Conservation (phyloP, 208 protist species). For the Wallacemonas sp. region DNA sequence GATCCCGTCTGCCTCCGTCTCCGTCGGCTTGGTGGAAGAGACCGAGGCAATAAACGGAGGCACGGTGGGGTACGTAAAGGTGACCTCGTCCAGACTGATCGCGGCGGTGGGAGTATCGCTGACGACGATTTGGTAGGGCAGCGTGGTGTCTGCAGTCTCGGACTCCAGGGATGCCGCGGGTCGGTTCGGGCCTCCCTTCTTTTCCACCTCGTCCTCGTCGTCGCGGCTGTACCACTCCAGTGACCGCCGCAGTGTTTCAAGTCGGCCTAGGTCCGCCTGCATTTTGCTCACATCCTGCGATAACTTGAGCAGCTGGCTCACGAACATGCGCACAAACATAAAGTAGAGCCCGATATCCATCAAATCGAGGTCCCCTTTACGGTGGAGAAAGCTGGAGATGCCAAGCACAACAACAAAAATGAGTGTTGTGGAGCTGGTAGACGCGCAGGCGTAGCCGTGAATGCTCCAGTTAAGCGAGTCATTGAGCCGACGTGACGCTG, state of each 20-base stretch:
- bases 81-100: constrained; percentile 40
- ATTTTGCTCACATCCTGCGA: constrained; percentile 32
- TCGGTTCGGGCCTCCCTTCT: not conserved
- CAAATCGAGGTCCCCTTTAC: constrained; percentile 44
- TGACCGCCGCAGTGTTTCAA: constrained; percentile 42
- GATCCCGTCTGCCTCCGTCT: not conserved
- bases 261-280: constrained; percentile 38
- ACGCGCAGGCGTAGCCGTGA: constrained; percentile 63
- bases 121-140: not conserved
- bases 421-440: constrained; percentile 45
- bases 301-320: constrained; percentile 38
- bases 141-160: not conserved
- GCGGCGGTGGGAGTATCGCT: constrained; percentile 5
- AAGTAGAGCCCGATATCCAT: constrained; percentile 74
- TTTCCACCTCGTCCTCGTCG: not conserved
- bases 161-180: not conserved
- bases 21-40: not conserved
- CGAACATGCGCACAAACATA: constrained; percentile 60
- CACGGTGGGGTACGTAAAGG: constrained; percentile 48
- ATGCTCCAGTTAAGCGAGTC: constrained; percentile 43
- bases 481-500: constrained; percentile 17
- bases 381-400: constrained; percentile 50
- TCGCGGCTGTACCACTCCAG: constrained; percentile 52
- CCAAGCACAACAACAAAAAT: constrained; percentile 70
- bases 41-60: constrained; percentile 44